Evolutionary conservation across 495 filamentous ascomycete species (phyloP).

Genomic region (Penicillium lividum): DNA sequence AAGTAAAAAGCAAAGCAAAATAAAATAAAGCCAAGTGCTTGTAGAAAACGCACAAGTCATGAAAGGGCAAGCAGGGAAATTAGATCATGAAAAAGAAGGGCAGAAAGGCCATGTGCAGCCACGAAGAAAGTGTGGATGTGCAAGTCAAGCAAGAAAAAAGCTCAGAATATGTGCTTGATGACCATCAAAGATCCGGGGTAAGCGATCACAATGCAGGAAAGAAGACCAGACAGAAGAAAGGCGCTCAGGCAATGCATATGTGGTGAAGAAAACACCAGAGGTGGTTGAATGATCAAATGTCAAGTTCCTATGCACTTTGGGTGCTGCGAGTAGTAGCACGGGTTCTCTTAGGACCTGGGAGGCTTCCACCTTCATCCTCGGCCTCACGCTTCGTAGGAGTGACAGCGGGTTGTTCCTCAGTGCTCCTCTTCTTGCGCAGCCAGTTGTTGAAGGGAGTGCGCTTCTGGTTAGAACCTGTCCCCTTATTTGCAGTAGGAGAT

Average conservation of each 20-base stretch:
- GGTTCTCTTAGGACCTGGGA: conserved; percentile 6
- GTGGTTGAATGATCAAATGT: not conserved
- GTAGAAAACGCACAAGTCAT: conserved; percentile 16
- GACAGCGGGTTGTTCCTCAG: conserved; percentile 20
- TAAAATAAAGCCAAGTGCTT: conserved; percentile 8
- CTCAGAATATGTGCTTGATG: not conserved
- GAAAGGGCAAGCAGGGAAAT: conserved; percentile 3
- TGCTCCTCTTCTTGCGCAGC: conserved; percentile 57
- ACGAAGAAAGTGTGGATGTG: not conserved
- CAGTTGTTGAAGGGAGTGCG: conserved; percentile 66
- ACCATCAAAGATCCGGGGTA: not conserved
- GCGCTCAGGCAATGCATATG: not conserved
- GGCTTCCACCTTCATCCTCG: conserved; percentile 21
- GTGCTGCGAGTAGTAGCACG: conserved; percentile 11
- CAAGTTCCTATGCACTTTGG: conserved; percentile 2
- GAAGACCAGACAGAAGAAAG: not conserved
- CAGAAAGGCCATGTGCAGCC: not conserved
- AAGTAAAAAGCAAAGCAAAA: not conserved
- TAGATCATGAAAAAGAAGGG: conserved; percentile 19
- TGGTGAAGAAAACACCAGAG: not conserved
- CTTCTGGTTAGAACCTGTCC: conserved; percentile 12
- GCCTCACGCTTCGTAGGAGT: conserved; percentile 8
- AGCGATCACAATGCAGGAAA: conserved; percentile 1
- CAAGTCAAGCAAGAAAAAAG: not conserved
- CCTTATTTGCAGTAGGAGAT: conserved; percentile 19